Percentiles rank a stretch among this genome's conserved stretches.
phyloP scores from a whole-genome alignment of 441 rosid species.

The Heliophila coronopifolia region DNA sequence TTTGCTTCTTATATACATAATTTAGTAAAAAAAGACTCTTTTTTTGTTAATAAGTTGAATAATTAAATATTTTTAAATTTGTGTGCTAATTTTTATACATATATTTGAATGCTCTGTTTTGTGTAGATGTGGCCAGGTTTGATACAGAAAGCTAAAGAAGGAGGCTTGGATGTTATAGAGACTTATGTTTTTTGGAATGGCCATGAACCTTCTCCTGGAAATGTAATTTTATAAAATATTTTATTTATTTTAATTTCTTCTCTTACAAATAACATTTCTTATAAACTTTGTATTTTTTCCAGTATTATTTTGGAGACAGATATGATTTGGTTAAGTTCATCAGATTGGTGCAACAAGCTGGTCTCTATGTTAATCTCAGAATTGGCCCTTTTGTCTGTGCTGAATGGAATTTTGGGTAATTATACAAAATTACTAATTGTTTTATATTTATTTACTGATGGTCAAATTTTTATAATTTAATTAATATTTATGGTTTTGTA shows the following conservation, averaged over 20 bases:
- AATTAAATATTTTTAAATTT: too few species aligned
- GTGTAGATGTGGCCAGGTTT: conserved; percentile 99
- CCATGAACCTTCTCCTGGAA: conserved; percentile 81
- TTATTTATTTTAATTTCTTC: too few species aligned
- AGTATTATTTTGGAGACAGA: conserved; percentile 81
- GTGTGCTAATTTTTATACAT: too few species aligned
- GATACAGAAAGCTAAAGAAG: conserved; percentile 86
- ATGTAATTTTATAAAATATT: too few species aligned
- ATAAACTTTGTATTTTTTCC: too few species aligned
- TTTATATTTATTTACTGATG: too few species aligned
- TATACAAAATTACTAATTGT: too few species aligned
- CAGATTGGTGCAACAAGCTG: conserved; percentile 72
- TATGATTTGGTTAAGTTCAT: conserved; percentile 82
- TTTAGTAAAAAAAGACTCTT: background rate
- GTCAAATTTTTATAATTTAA: background rate
- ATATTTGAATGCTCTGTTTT: too few species aligned
- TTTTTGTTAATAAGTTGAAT: too few species aligned
- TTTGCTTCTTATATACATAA: conserved; percentile 19
- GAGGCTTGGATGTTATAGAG: conserved; percentile 94
- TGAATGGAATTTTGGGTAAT: conserved; percentile 99
- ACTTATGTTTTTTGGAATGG: conserved; percentile 99
- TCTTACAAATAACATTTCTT: too few species aligned
- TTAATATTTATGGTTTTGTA: conserved; percentile 31
- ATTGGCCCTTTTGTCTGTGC: conserved; percentile 97
- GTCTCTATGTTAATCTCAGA: conserved; percentile 83